Conservation (phyloP, 2,329 filamentous ascomycete species). For the Mariannaea sp. region DNA sequence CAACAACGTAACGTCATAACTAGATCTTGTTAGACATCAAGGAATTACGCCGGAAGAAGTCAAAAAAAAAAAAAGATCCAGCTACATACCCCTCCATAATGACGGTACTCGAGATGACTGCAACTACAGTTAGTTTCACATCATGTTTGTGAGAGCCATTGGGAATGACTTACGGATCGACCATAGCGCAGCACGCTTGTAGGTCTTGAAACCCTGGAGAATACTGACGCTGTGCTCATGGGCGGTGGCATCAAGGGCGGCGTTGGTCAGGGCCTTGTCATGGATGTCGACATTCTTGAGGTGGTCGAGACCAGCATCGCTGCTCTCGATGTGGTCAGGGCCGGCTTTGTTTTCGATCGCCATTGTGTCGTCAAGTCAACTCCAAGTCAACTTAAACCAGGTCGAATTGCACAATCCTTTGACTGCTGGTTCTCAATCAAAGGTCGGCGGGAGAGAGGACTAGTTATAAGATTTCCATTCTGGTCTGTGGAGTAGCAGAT, state of each 20-base stretch:
- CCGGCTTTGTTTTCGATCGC: constrained; percentile 28
- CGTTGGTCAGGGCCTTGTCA: constrained; percentile 46
- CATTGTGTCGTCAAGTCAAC: constrained; percentile 30
- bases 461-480: constrained; percentile 8
- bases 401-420: neutral
- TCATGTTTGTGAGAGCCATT: neutral
- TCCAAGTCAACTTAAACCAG: constrained; percentile 2
- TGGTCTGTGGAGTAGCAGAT: too few relatives aligned
- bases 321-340: constrained; percentile 37
- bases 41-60: too few relatives aligned
- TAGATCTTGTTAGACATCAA: too few relatives aligned
- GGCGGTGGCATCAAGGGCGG: constrained; percentile 44
- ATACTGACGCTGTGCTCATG: constrained; percentile 45
- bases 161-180: constrained; percentile 42
- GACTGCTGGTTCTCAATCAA: neutral
- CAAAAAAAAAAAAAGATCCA: too few relatives aligned
- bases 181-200: constrained; percentile 48
- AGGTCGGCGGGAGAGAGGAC: neutral
- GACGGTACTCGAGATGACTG: constrained; percentile 51
- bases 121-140: constrained; percentile 4
- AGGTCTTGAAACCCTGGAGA: constrained; percentile 45
- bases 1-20: constrained; percentile 53
- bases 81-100: constrained; percentile 61
- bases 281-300: constrained; percentile 42
- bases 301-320: constrained; percentile 38